Base-by-base conservation (phyloP, 805 yeast species). In the Candida coleopterorum region DNA sequence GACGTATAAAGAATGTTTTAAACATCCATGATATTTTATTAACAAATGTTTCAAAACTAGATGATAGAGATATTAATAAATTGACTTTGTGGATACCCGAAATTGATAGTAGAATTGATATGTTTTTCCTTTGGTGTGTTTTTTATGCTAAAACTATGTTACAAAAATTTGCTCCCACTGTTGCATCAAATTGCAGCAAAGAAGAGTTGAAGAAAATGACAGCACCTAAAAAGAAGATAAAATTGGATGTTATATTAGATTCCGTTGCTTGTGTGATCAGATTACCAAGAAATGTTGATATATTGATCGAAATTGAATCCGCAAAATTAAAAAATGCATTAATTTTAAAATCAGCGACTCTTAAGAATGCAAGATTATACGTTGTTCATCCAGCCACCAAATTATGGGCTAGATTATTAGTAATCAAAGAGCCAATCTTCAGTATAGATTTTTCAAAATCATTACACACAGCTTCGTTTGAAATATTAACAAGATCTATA, bases 321-420 rank as follows among this genome's bases (percentile, higher is more conserved):
- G 45, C 68, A 14, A 43, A 44, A 14, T 38, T 62, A 16, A 36
- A 48, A 10, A 56, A 58, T 31, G 51, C 49, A 1, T 41, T 58
- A 9, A 46, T 42, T 4, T 45, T 60, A 12, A 66, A 67, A 4
- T 37, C 49, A 10, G 38, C 62, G 15, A 48, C 47, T 6, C 51
- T 71, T n/a, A 55, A 58, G 24, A 63, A 59, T 35, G 43, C 62
- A 14, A 53, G 80, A 31, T 49, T 75, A 31, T 76, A 70, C 46
- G 72, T 75, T 6, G 55, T 64, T 9, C 76, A 74, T 40, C 81
- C 82, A 0, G 57, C 67, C n/a, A 60, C 70, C 1, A 57, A 60
- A 15, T 47, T 49, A 47, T 75, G 70, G 64, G 60, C 60, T 29
- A 58, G 58, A 32, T 64, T 48, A 46, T 54, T 50, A 49, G 65